A percentile compares a stretch with the other conserved stretches of the same genome.
These are phyloP conservation scores for Termitomyces sp. DNA, from an alignment of 768 basidiomycete species.

Conservation along the genomic window DNA sequence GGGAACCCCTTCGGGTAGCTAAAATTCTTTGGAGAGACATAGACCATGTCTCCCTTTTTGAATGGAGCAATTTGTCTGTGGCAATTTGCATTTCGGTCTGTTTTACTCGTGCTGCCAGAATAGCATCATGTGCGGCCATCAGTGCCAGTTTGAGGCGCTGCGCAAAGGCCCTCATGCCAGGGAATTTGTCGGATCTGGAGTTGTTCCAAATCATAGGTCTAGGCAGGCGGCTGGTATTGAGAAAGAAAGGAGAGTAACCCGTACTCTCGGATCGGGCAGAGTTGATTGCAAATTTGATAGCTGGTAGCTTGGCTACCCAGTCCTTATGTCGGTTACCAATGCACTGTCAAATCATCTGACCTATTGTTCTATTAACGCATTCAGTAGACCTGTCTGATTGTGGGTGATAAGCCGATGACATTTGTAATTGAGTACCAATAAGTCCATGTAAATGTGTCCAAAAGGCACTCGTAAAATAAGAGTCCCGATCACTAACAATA, in stretches of 20 bases:
- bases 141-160: no score
- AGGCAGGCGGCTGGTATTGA: slow-evolving; percentile 2
- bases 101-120: no score
- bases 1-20: no score
- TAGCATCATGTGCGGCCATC: no score
- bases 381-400: background rate
- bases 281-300: background rate
- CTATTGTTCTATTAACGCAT: no score
- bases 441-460: slow-evolving; percentile 28
- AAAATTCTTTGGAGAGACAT: no score
- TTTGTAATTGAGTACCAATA: slow-evolving; percentile 17
- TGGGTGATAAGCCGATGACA: slow-evolving; percentile 11
- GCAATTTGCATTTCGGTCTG: no score
- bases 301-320: slow-evolving; percentile 1
- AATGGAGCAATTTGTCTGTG: no score
- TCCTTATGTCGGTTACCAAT: background rate
- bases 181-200: no score
- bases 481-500: slow-evolving; percentile 7
- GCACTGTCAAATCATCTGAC: background rate
- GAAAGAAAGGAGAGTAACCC: background rate
- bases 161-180: no score
- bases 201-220: no score
- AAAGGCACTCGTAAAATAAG: slow-evolving; percentile 25
- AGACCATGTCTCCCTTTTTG: no score
- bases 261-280: background rate